phyloP scores from a whole-genome alignment of 2,329 filamentous ascomycete genomes.

The Colletotrichum eremochloae region DNA sequence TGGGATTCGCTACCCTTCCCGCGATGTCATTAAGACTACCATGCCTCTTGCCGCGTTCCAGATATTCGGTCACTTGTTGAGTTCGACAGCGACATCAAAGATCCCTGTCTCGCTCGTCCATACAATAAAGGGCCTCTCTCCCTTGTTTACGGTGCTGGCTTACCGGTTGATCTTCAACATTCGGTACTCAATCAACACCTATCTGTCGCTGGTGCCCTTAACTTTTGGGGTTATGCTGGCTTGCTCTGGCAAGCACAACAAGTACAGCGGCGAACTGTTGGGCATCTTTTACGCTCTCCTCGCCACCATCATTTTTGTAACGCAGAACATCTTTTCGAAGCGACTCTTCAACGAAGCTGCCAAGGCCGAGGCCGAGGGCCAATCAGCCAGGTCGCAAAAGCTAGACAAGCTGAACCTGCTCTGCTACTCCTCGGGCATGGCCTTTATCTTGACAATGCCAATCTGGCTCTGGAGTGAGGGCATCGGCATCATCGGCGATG shows the following conservation, averaged over 20 bases:
- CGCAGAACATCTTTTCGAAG: conserved; percentile 98
- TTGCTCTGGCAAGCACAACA: conserved; percentile 81
- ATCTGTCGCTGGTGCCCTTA: conserved; percentile 88
- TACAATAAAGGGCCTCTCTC: conserved; percentile 97
- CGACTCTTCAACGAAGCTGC: conserved; percentile 96
- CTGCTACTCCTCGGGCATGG: conserved; percentile 95
- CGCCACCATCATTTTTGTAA: conserved; percentile 95
- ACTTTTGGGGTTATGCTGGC: conserved; percentile 96
- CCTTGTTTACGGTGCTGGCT: conserved; percentile 93
- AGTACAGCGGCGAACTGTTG: conserved; percentile 85
- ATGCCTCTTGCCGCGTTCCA: conserved; percentile 94
- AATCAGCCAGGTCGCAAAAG: conserved; percentile 75
- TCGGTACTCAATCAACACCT: conserved; percentile 87
- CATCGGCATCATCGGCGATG: conserved; percentile 79
- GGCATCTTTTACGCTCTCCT: conserved; percentile 91
- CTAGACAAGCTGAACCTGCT: conserved; percentile 96
- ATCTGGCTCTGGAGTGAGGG: conserved; percentile 97
- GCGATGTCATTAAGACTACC: conserved; percentile 86
- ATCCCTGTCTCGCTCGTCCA: conserved; percentile 98
- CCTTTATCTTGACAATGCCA: conserved; percentile 87
- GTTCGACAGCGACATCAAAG: conserved; percentile 91
- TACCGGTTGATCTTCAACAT: conserved; percentile 93
- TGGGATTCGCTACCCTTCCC: conserved; percentile 84
- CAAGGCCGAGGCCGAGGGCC: conserved; percentile 81
- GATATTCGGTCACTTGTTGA: conserved; percentile 92